Evolutionary conservation across 495 filamentous ascomycete genomes (phyloP).

Genomic region (Trichoderma reesei): DNA sequence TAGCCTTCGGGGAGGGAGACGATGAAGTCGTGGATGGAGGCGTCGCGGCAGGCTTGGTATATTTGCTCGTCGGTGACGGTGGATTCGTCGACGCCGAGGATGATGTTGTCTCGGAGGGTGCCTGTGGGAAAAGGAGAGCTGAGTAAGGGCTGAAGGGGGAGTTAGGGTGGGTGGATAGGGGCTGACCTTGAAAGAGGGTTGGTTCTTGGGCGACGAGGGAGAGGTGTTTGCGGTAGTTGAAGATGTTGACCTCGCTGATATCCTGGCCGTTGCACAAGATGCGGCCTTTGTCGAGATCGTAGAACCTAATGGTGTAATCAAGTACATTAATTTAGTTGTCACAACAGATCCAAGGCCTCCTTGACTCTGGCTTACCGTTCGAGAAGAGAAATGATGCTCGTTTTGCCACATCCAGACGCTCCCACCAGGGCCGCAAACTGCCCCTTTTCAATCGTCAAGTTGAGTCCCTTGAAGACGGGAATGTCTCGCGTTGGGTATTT

Average conservation of each 20-base stretch:
- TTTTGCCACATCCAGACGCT: constrained; percentile 63
- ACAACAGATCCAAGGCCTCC: background rate
- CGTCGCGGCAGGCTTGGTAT: constrained; percentile 44
- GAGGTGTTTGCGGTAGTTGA: constrained; percentile 42
- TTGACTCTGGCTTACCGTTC: constrained; percentile 21
- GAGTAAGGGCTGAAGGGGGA: background rate
- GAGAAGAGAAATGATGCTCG: constrained; percentile 53
- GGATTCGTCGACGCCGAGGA: constrained; percentile 35
- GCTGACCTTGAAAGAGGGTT: constrained; percentile 30
- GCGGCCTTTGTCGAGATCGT: constrained; percentile 41
- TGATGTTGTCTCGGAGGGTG: constrained; percentile 50
- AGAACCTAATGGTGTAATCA: constrained; percentile 36
- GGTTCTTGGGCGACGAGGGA: constrained; percentile 57
- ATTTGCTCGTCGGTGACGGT: constrained; percentile 42
- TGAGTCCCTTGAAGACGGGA: constrained; percentile 42
- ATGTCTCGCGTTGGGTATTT: constrained; percentile 46
- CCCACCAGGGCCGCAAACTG: constrained; percentile 64
- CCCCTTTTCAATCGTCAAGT: constrained; percentile 51
- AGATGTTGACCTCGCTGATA: constrained; percentile 33
- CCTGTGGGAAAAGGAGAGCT: constrained; percentile 28
- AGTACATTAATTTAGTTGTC: no score
- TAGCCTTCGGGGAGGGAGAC: constrained; percentile 49
- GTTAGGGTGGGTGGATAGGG: background rate
- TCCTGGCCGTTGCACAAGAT: constrained; percentile 44
- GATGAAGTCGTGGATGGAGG: constrained; percentile 56